These are phyloP conservation scores for Monosporascus ibericus DNA, from an alignment of 2,329 filamentous ascomycete species.

Conservation along the genomic window DNA sequence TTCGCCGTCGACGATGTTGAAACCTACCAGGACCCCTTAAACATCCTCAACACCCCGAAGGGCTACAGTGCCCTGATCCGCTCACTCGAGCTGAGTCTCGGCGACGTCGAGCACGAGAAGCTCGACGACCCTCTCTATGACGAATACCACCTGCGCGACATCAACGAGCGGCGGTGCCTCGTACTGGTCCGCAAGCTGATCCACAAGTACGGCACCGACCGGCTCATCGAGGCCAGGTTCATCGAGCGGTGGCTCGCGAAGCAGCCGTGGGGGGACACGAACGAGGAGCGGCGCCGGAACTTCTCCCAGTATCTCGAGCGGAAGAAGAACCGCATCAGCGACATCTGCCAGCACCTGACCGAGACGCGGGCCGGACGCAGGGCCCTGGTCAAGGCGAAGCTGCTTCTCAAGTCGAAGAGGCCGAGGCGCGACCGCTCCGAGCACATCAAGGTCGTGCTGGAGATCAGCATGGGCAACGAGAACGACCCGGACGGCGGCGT, in stretches of 20 bases:
- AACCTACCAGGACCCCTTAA: slow-evolving; percentile 32
- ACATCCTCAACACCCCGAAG: slow-evolving; percentile 42
- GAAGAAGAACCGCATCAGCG: slow-evolving; percentile 47
- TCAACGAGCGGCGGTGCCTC: slow-evolving; percentile 54
- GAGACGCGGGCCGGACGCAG: slow-evolving; percentile 44
- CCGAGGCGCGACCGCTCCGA: slow-evolving; percentile 19
- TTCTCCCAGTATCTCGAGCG: slow-evolving; percentile 46
- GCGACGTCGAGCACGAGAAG: slow-evolving; percentile 42
- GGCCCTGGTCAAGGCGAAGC: slow-evolving; percentile 45
- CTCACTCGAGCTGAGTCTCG: slow-evolving; percentile 50
- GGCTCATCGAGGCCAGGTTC: slow-evolving; percentile 57
- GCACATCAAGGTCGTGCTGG: slow-evolving; percentile 28
- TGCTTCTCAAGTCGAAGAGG: slow-evolving; percentile 30
- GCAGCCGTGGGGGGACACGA: slow-evolving; percentile 60
- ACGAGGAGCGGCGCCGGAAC: slow-evolving; percentile 44
- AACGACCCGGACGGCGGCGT: neutral
- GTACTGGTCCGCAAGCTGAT: slow-evolving; percentile 53
- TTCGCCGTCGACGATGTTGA: slow-evolving; percentile 43
- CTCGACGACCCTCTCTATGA: slow-evolving; percentile 54
- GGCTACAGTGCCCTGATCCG: slow-evolving; percentile 53
- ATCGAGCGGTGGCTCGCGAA: slow-evolving; percentile 68
- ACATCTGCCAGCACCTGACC: slow-evolving; percentile 44
- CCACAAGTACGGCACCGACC: slow-evolving; percentile 50
- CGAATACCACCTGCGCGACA: slow-evolving; percentile 57
- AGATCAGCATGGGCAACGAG: slow-evolving; percentile 28